A percentile compares a stretch with the other conserved stretches of the same genome.
Conservation (phyloP, 192 early-diverging fungal species). For the Umbelopsis ramanniana region DNA sequence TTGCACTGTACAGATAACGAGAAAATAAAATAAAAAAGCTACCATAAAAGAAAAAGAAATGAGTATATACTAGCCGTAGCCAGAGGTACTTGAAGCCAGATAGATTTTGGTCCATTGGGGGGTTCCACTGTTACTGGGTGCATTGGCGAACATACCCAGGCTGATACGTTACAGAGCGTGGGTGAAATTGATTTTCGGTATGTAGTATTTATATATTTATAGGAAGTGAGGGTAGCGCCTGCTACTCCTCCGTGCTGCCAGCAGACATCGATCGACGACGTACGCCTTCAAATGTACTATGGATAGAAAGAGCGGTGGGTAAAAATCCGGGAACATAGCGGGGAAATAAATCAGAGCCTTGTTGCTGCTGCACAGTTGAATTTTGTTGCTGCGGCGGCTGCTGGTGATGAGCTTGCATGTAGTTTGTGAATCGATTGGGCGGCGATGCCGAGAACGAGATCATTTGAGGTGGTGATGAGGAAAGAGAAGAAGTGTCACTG, state of each 20-base stretch:
- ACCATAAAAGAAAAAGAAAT: too few relatives aligned
- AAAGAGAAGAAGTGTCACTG: constrained; percentile 33
- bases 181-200: too few relatives aligned
- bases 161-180: too few relatives aligned
- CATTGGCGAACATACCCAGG: too few relatives aligned
- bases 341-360: constrained; percentile 22
- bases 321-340: constrained; percentile 29
- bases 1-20: too few relatives aligned
- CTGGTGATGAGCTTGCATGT: constrained; percentile 16
- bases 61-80: too few relatives aligned
- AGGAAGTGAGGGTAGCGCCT: too few relatives aligned
- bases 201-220: too few relatives aligned
- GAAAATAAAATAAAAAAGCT: too few relatives aligned
- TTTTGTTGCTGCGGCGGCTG: background rate
- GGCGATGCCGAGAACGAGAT: constrained; percentile 24
- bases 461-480: constrained; percentile 14
- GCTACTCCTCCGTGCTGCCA: constrained; percentile 21
- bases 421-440: constrained; percentile 23
- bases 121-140: too few relatives aligned
- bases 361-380: constrained; percentile 13
- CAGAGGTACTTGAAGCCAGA: too few relatives aligned
- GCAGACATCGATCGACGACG: constrained; percentile 43
- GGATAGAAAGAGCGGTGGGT: constrained; percentile 41
- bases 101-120: too few relatives aligned
- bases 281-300: constrained; percentile 43